Evolutionary conservation across 1,284 basidiomycete genomes (phyloP), one percentile per base, ranked within the genome.

Genomic region (Somion occarium): DNA sequence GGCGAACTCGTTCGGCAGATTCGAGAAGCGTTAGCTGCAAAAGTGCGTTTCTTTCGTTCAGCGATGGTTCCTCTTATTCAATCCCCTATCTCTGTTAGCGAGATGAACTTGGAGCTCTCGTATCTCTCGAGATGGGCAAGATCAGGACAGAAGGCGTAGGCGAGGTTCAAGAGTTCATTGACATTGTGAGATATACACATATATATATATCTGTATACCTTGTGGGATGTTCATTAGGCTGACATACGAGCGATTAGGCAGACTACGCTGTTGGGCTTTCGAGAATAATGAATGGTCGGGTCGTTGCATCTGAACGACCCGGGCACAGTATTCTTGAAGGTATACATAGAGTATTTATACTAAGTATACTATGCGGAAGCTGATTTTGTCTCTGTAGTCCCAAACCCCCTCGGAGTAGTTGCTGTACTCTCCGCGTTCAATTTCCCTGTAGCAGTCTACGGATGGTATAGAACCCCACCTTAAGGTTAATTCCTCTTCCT

Each of bases 81-180:
- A 34, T 15, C 15, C 15, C 7, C 38, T 5, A n/a, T n/a, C n/a
- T n/a, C 7, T 34, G 15, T 15, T 59, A 93, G 85, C 78, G 87
- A 42, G 82, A 88, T 51, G 88, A 80, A 30, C 77, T 98, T 11
- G 95, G 95, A 38, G 86, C 89, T 22, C 75, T 91, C 20, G 80
- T 91, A 5, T 87, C 89, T 38, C 74, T 95, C 18, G 94, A 98
- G 69, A 97, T 97, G 94, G 94, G 95, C 65, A 98, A 98, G 72
- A 94, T 97, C 59, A 79, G 78, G 60, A 87, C 88, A n/a, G 94
- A 98, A 66, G 94, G 93, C 27, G 76, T 87, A 43, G 93, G 93
- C 18, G 93, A 98, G 71, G 93, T 98, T 1, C 91, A 94, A 64
- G 93, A 97, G 71, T 94, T 95, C 60, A 81, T 98, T 54, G 94